Evolutionary conservation across 73 alveolate species (phyloP).

Genomic region (Paramecium biaurelia): DNA sequence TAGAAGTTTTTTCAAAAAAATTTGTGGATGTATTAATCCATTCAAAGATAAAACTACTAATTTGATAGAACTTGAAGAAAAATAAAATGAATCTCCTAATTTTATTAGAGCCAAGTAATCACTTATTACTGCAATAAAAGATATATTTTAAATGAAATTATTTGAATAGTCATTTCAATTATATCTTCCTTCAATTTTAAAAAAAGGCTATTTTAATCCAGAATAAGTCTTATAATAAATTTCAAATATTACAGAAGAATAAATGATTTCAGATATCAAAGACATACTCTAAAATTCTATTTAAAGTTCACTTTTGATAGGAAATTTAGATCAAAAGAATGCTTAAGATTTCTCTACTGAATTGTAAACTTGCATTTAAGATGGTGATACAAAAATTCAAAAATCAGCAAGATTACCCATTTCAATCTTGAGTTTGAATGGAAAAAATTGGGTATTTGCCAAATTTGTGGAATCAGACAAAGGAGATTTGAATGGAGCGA

Average conservation of each 20-base stretch:
- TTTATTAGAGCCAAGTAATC: background rate
- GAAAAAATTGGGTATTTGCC: background rate
- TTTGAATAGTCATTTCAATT: background rate
- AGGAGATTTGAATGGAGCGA: constrained; percentile 38
- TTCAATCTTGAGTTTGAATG: background rate
- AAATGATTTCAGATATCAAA: background rate
- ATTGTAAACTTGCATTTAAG: background rate
- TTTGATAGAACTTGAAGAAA: background rate
- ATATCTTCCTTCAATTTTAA: background rate
- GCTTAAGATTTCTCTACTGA: constrained; percentile 20
- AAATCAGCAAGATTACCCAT: background rate
- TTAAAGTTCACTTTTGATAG: background rate
- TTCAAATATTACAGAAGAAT: background rate
- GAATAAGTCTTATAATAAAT: background rate
- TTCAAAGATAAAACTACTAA: background rate
- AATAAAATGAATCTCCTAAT: background rate
- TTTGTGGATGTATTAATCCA: constrained; percentile 23
- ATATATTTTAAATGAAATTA: background rate
- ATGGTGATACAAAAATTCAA: background rate
- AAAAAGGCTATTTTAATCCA: background rate
- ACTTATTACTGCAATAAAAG: background rate
- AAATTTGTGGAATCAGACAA: background rate
- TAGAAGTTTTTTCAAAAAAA: background rate
- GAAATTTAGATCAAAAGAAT: background rate
- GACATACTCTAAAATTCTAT: background rate